A percentile compares a stretch with the other conserved stretches of the same genome.
These are phyloP conservation scores for Excoecaria cochinchinensis DNA, from an alignment of 345 rosid species.

Conservation along the genomic window DNA sequence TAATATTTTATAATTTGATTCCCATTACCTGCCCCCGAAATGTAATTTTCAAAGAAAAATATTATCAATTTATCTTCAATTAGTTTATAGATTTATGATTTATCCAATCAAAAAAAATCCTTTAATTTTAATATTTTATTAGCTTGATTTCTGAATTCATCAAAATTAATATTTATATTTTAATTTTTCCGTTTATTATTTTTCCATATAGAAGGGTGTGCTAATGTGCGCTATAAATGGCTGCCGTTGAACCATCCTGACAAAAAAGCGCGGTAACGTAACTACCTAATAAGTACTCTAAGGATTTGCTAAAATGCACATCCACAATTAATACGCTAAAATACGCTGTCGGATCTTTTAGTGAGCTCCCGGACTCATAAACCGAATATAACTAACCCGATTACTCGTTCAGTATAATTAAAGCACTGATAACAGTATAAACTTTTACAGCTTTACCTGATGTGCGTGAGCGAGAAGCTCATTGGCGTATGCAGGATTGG, in stretches of 20 bases:
- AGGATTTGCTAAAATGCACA: conserved; percentile 13
- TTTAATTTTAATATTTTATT: no score
- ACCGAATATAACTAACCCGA: not conserved
- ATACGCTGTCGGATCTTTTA: not conserved
- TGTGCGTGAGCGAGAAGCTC: conserved; percentile 79
- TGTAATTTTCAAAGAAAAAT: no score
- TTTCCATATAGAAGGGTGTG: not conserved
- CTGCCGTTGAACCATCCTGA: conserved; percentile 17
- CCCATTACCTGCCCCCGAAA: no score
- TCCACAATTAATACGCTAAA: not conserved
- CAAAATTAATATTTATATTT: no score
- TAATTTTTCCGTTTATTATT: no score
- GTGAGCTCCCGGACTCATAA: not conserved
- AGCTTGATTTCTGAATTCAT: no score
- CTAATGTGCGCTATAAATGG: not conserved
- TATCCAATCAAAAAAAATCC: no score
- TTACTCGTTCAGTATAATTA: not conserved
- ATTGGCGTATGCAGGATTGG: conserved; percentile 65
- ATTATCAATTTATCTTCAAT: no score
- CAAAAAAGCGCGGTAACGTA: conserved; percentile 18
- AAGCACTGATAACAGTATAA: not conserved
- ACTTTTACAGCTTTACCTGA: conserved; percentile 48
- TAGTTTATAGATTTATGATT: no score
- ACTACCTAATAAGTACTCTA: conserved; percentile 15
- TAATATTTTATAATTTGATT: no score